These are phyloP conservation scores for Mucor racemosus DNA, from an alignment of 371 early-diverging fungal genomes.

Conservation along the genomic window DNA sequence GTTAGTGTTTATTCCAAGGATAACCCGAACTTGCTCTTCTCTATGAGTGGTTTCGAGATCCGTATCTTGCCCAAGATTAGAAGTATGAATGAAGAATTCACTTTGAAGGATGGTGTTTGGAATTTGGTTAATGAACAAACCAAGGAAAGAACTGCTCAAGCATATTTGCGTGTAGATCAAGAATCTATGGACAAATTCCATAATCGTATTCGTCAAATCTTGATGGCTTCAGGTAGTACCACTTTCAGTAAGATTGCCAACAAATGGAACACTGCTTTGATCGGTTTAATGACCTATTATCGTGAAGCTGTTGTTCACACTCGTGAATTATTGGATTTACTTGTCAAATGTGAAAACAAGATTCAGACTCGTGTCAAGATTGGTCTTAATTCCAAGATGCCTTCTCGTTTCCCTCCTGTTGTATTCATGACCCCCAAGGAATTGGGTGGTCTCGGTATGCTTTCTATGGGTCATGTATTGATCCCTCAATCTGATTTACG, in stretches of 20 bases:
- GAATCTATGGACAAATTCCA: conserved; percentile 92
- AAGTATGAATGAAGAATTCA: conserved; percentile 84
- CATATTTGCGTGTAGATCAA: conserved; percentile 94
- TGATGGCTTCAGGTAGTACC: conserved; percentile 96
- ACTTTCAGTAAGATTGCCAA: conserved; percentile 99
- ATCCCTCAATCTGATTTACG: conserved; percentile 97
- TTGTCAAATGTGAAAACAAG: conserved; percentile 97
- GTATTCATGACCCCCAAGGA: conserved; percentile 84
- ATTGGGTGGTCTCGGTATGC: conserved; percentile 98
- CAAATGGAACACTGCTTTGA: conserved; percentile 95
- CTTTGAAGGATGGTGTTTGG: conserved; percentile 96
- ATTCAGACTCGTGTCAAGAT: conserved; percentile 99
- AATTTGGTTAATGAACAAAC: conserved; percentile 94
- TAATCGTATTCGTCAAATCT: conserved; percentile 95
- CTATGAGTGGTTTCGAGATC: conserved; percentile 90
- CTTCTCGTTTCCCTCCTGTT: conserved; percentile 97
- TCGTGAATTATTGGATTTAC: conserved; percentile 92
- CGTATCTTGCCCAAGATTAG: conserved; percentile 92
- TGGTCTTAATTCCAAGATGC: conserved; percentile 99
- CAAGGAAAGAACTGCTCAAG: conserved; percentile 98
- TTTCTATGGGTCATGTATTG: conserved; percentile 97
- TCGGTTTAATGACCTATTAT: conserved; percentile 97
- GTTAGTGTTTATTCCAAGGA: conserved; percentile 96
- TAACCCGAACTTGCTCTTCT: conserved; percentile 95
- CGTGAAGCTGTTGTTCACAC: conserved; percentile 98